Evolutionary conservation across 2,329 filamentous ascomycete genomes (phyloP).

Genomic region (Emericellopsis cladophorae): DNA sequence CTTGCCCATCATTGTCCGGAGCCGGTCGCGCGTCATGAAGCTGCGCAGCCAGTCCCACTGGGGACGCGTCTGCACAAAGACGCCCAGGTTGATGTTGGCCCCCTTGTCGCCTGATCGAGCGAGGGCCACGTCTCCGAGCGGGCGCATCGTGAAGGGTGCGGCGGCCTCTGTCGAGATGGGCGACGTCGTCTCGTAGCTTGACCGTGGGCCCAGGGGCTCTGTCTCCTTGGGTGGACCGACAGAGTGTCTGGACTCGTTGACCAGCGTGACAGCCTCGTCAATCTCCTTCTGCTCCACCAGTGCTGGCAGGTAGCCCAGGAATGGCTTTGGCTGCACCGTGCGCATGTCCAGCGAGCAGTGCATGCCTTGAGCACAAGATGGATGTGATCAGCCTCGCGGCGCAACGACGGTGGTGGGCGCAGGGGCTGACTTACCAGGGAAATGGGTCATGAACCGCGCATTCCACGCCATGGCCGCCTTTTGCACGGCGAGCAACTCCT

Average conservation of each 20-base stretch:
- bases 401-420: not conserved
- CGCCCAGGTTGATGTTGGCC: constrained; percentile 27
- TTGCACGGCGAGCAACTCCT: constrained; percentile 11
- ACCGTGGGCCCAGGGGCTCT: constrained; percentile 5
- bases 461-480: constrained; percentile 15
- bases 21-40: constrained; percentile 23
- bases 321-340: constrained; percentile 16
- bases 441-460: constrained; percentile 26
- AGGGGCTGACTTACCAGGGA: constrained; percentile 8
- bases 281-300: constrained; percentile 14
- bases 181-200: constrained; percentile 7
- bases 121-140: constrained; percentile 16
- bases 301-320: constrained; percentile 10
- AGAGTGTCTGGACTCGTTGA: constrained; percentile 6
- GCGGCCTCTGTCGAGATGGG: constrained; percentile 6
- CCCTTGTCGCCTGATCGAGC: constrained; percentile 26
- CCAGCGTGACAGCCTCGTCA: constrained; percentile 14
- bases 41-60: constrained; percentile 31
- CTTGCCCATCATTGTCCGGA: constrained; percentile 21
- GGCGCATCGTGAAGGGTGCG: constrained; percentile 8
- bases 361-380: constrained; percentile 16
- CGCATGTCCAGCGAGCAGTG: constrained; percentile 27
- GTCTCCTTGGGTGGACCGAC: constrained; percentile 5
- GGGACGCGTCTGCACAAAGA: constrained; percentile 28
- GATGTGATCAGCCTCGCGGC: not conserved